A percentile compares a stretch with the other conserved stretches of the same genome.
Conservation (phyloP, 306 rosid genomes). For the Lathyrus tuberosus region DNA sequence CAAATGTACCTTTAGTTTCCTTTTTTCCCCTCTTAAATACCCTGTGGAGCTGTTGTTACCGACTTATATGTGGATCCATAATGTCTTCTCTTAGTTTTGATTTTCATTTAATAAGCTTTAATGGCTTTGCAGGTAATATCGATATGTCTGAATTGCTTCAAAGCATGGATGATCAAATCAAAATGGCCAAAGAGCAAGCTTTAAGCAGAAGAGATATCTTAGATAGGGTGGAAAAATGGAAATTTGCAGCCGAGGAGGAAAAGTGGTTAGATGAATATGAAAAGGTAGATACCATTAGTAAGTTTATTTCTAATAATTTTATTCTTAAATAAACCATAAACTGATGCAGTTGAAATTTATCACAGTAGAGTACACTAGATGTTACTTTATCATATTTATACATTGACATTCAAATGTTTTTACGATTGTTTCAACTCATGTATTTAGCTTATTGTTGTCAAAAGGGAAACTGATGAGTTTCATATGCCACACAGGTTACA, state of each 20-base stretch:
- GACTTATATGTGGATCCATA: background rate
- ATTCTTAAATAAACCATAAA: slow-evolving; percentile 1
- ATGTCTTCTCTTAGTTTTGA: slow-evolving; percentile 11
- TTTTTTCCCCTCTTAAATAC: slow-evolving; percentile 14
- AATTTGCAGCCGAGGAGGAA: slow-evolving; percentile 83
- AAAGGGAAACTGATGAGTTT: slow-evolving; percentile 1
- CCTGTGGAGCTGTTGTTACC: slow-evolving; percentile 11
- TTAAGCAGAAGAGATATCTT: slow-evolving; percentile 85
- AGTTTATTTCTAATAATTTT: background rate
- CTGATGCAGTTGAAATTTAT: slow-evolving; percentile 21
- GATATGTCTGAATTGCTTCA: slow-evolving; percentile 74
- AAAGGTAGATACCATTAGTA: slow-evolving; percentile 57
- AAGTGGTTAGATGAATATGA: slow-evolving; percentile 95
- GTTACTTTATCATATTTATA: background rate
- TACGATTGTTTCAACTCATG: background rate
- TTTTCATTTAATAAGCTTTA: slow-evolving; percentile 23
- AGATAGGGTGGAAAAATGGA: slow-evolving; percentile 91
- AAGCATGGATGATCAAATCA: slow-evolving; percentile 83
- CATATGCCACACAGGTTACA: slow-evolving; percentile 7
- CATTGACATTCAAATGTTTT: slow-evolving; percentile 9
- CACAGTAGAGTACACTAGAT: slow-evolving; percentile 3
- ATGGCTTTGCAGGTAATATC: slow-evolving; percentile 56
- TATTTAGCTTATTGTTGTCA: slow-evolving; percentile 16
- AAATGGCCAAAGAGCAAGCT: slow-evolving; percentile 83
- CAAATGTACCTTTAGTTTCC: slow-evolving; percentile 1